Conservation (phyloP, 257 asterid species). For the Lithospermum erythrorhizon region DNA sequence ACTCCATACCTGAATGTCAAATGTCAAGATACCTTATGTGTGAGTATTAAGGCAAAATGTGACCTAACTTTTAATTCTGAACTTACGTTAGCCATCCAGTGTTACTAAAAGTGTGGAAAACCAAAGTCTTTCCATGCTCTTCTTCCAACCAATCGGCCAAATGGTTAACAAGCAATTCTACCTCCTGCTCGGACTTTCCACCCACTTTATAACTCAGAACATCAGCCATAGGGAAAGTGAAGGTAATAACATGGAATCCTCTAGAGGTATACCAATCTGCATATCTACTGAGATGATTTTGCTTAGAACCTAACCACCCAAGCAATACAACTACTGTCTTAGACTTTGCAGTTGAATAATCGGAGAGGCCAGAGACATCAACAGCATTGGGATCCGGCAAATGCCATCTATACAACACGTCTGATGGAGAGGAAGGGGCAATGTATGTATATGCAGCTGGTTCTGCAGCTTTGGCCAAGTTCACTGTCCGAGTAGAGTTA, state of each 20-base stretch:
- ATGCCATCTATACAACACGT: slow-evolving; percentile 73
- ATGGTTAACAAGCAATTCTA: slow-evolving; percentile 69
- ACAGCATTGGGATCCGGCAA: slow-evolving; percentile 62
- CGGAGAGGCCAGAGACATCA: slow-evolving; percentile 25
- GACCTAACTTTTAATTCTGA: not conserved
- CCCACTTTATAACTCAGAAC: slow-evolving; percentile 72
- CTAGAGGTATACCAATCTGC: slow-evolving; percentile 87
- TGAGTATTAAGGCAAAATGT: slow-evolving; percentile 6
- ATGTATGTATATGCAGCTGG: slow-evolving; percentile 30
- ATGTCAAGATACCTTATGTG: slow-evolving; percentile 7
- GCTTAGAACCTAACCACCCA: slow-evolving; percentile 95
- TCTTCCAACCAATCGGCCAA: slow-evolving; percentile 90
- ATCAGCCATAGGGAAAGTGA: slow-evolving; percentile 85
- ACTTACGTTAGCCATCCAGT: slow-evolving; percentile 94
- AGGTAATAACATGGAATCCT: slow-evolving; percentile 84
- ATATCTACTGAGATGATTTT: slow-evolving; percentile 71
- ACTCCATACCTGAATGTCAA: slow-evolving; percentile 61
- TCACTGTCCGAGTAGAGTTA: slow-evolving; percentile 41
- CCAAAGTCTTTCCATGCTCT: slow-evolving; percentile 69
- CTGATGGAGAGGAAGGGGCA: slow-evolving; percentile 33
- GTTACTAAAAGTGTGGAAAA: slow-evolving; percentile 87
- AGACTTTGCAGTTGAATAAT: slow-evolving; percentile 43
- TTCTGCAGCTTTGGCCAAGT: slow-evolving; percentile 46
- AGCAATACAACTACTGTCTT: slow-evolving; percentile 84
- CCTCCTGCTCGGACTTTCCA: slow-evolving; percentile 83